Percentiles rank a stretch among this genome's conserved stretches.
Evolutionary conservation across 2,329 filamentous ascomycete genomes (phyloP).

Genomic region (Volutella citrinella): DNA sequence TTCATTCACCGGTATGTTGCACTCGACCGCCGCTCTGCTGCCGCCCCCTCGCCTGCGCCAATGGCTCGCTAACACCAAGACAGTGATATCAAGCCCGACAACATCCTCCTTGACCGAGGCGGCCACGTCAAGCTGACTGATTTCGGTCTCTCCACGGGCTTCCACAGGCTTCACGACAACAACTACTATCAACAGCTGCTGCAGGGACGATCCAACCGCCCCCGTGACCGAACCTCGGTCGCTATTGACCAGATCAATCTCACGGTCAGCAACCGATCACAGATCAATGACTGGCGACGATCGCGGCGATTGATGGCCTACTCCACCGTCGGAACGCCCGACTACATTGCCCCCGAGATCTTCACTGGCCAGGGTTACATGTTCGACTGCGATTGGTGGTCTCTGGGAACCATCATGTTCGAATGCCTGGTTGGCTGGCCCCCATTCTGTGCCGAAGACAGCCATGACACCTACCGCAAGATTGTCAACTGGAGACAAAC

Average conservation of each 20-base stretch:
- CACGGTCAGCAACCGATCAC: slow-evolving; percentile 93
- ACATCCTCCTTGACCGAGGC: slow-evolving; percentile 91
- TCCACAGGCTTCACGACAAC: slow-evolving; percentile 96
- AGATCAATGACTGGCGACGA: slow-evolving; percentile 98
- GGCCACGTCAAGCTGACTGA: slow-evolving; percentile 98
- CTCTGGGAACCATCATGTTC: slow-evolving; percentile 98
- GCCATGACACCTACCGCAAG: slow-evolving; percentile 97
- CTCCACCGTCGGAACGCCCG: slow-evolving; percentile 94
- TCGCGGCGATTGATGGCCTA: slow-evolving; percentile 95
- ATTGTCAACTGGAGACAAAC: slow-evolving; percentile 98
- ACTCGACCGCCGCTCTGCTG: no score
- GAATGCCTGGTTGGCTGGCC: slow-evolving; percentile 98
- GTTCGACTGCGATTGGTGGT: slow-evolving; percentile 99
- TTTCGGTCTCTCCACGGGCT: slow-evolving; percentile 95
- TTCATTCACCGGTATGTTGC: slow-evolving; percentile 96
- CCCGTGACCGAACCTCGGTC: slow-evolving; percentile 85
- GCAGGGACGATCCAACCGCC: slow-evolving; percentile 70
- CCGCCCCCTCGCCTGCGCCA: not conserved
- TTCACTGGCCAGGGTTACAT: slow-evolving; percentile 96
- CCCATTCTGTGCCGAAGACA: slow-evolving; percentile 96
- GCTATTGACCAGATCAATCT: slow-evolving; percentile 97
- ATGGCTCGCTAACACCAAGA: slow-evolving; percentile 13
- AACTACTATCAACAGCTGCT: slow-evolving; percentile 97
- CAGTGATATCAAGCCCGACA: slow-evolving; percentile 98
- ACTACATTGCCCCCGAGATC: slow-evolving; percentile 98